Base-by-base conservation (phyloP, 164 flowering plant genomes). In the Annona cherimola region DNA sequence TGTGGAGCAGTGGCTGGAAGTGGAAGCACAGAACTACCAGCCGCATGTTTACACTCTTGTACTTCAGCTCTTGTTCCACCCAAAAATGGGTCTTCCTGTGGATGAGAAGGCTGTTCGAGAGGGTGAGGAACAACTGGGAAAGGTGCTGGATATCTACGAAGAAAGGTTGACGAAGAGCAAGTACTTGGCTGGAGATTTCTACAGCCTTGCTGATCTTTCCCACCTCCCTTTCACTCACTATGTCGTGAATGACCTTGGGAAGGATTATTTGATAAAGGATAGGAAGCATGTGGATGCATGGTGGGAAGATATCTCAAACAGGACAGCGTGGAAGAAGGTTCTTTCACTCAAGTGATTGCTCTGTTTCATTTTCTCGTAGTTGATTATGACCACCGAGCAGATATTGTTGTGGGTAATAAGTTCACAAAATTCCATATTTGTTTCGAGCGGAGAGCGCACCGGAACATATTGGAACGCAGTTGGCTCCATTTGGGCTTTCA, bases 131-230 rank as follows among this genome's bases (percentile, higher is more conserved):
- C 81, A 86, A 72, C 86, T 86, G n/a, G 81, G 57, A 6, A 72
- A 78, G 35, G 88, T 83, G 45, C 63, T 86, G 69, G 91, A 84
- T 50, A 45, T 87, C 19, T 84, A 86, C 59, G 87, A 87, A 69
- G 82, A 80, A 70, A 78, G 83, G 79, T 87, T 86, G 14, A 73
- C 85, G 0, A 75, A 73, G 66, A 81, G 79, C 80, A 82, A 83
- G 63, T 88, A 86, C 80, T 76, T 88, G 72, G 91, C 86, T 45
- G 88, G 89, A n/a, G 87, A 88, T 61, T 84, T 84, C 77, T 81
- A 77, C 61, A 86, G 87, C 78, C 76, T 88, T n/a, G 89, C 89
- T 67, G 91, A 86, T 72, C 83, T 86, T 1, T 71, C 82, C 64
- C 86, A 85, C 72, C 76, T 88, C 4, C 87, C 89, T 1, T 84